Percentiles rank a stretch among this genome's conserved stretches.
phyloP scores from a whole-genome alignment of 768 basidiomycete genomes.

The Ramaria sp. region DNA sequence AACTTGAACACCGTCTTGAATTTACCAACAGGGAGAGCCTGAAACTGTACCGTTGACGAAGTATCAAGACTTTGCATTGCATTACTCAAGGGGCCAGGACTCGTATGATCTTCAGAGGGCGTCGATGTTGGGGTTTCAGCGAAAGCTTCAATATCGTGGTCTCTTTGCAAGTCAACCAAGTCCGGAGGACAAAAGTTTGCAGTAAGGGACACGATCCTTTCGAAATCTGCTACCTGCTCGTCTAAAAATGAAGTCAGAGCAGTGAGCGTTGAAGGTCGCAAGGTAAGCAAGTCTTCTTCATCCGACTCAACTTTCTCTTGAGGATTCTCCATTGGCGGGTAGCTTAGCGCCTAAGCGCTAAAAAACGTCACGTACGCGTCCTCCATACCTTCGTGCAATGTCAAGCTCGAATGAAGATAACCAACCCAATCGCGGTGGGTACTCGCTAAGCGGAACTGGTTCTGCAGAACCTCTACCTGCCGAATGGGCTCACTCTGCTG shows the following conservation, averaged over 20 bases:
- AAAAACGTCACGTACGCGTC: neutral
- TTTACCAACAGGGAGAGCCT: neutral
- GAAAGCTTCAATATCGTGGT: too few species aligned
- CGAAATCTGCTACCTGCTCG: neutral
- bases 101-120: too few species aligned
- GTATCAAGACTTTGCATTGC: neutral
- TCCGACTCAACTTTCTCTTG: too few species aligned
- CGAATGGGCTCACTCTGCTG: conserved; percentile 24
- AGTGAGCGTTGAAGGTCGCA: neutral
- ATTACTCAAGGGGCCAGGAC: too few species aligned
- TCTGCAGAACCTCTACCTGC: conserved; percentile 37
- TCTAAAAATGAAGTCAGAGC: conserved; percentile 5
- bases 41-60: neutral
- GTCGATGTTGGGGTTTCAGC: too few species aligned
- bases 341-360: too few species aligned
- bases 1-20: conserved; percentile 8
- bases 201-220: neutral
- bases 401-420: conserved; percentile 17
- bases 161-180: neutral
- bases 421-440: conserved; percentile 22
- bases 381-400: conserved; percentile 6
- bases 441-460: conserved; percentile 35
- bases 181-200: neutral
- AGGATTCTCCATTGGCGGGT: too few species aligned
- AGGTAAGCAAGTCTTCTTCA: neutral